Evolutionary conservation across 1,284 basidiomycete species (phyloP), one percentile per base, ranked within the genome.

Genomic region (Moesziomyces sp.): DNA sequence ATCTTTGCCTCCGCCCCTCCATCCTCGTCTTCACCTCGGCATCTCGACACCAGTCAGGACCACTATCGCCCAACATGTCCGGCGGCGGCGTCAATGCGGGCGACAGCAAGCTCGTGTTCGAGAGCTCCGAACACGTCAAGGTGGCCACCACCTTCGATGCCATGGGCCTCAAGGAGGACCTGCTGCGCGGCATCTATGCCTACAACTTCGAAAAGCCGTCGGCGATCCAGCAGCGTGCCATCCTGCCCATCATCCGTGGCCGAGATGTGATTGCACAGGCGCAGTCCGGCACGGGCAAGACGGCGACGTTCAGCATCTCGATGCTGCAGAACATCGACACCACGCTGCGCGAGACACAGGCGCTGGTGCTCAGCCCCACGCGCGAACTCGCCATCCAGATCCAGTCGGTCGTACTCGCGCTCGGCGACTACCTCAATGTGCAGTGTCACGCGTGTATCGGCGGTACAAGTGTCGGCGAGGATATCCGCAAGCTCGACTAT

Each of bases 231-330:
- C 63, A 69, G 51, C 75, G 83, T 23, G 83, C 83, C 21, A 80
- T 82, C 21, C 62, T 78, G 3, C 75, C 81, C 49, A 73, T 85
- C 61, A 80, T 77, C 45, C 92, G 94, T 86, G 85, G 85, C 42
- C 84, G 94, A 74, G 95, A 98, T 88, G 95, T 97, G 69, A 97
- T 97, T 85, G 94, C 94, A 14, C 96, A 99, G 87, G 97, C 97
- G 19, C 97, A 99, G 86, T 98, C 96, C 26, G 97, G 97, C 83
- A 99, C 97, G 26, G 97, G 97, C 88, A 99, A 99, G 91, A 99
- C 97, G 4, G 97, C 97, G 8, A 99, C 97, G 5, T 99, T 81
- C 62, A 69, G 77, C 55, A 86, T 86, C 65, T 84, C 85, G 35
- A 85, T 86, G 94, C 82, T 86, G 28, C 86, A 86, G 61, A 93